Evolutionary conservation across 108 stramenopile genomes (phyloP), one percentile per base, ranked within the genome.

Genomic region (Schizochytrium sp.): DNA sequence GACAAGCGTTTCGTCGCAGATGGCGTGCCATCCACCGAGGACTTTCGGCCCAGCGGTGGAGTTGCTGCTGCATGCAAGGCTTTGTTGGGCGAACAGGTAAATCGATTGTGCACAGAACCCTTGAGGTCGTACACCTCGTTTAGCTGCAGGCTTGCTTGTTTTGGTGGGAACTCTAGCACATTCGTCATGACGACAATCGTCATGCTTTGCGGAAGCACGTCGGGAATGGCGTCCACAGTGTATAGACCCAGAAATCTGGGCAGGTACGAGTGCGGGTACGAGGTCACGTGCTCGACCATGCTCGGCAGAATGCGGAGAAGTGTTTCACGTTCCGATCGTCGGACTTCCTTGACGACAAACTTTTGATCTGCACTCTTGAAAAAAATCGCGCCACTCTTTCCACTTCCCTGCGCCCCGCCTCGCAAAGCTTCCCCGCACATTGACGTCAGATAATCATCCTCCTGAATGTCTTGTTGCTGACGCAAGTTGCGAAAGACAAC

Each of bases 401-500:
- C 76, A 23, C 76, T 53, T 1, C 76, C 76, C 28, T 83, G 23
- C 48, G n/a, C 6, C 0, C 76, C 76, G 19, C 76, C 76, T 6
- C 4, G 76, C 44, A 83, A 45, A 8, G 76, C 76, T 12, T 83
- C 48, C 4, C 23, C 5, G 45, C 76, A 47, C n/a, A 83, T 21
- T 8, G 76, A 83, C 25, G 19, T 23, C 6, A 53, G 76, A 23
- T 25, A 83, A 0, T 83, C 51, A 6, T 53, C 51, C n/a, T 47
- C 48, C 10, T 4, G 14, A 23, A 83, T 83, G 18, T 28, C 76
- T 23, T 83, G 76, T 16, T 47, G 51, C 51, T 83, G 14, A 12
- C 76, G 76, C 45, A 83, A 83, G 51, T 83, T 83, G n/a, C 76
- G 76, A 83, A 83, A 83, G 51, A 83, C 76, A 4, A 83, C 76